phyloP scores from a whole-genome alignment of 169 alveolate genomes.

The Ichthyophthirius multifiliis region DNA sequence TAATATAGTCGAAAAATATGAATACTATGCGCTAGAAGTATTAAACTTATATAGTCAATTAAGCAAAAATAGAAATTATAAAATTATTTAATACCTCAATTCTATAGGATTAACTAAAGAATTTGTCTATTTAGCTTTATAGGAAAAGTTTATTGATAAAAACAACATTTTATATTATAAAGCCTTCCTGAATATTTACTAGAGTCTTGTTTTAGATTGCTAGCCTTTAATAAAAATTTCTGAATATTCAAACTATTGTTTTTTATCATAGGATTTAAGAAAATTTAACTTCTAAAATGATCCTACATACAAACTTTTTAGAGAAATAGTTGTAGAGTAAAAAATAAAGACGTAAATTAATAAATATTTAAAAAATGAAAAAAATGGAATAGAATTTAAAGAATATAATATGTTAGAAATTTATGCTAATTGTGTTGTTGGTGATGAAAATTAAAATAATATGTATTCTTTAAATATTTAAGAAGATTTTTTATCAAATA shows the following conservation, averaged over 20 bases:
- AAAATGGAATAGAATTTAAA: neutral
- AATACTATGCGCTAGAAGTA: constrained; percentile 15
- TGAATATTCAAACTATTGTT: constrained; percentile 9
- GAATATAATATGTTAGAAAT: constrained; percentile 6
- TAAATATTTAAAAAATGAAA: neutral
- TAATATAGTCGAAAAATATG: constrained; percentile 10
- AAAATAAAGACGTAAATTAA: neutral
- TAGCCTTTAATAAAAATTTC: constrained; percentile 17
- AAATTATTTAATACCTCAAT: constrained; percentile 9
- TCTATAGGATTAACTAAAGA: neutral
- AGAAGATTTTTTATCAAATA: neutral
- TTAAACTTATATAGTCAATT: constrained; percentile 13
- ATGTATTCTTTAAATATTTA: neutral
- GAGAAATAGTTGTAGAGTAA: constrained; percentile 1
- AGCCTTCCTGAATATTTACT: constrained; percentile 11
- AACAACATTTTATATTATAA: constrained; percentile 16
- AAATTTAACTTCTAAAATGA: constrained; percentile 14
- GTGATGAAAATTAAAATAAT: neutral
- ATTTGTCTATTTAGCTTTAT: neutral
- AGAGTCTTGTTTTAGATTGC: constrained; percentile 20
- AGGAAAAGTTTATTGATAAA: neutral
- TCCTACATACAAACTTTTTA: constrained; percentile 4
- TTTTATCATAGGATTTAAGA: constrained; percentile 12
- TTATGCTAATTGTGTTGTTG: constrained; percentile 3
- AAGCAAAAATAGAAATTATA: constrained; percentile 31